Percentiles rank a stretch among this genome's conserved stretches.
phyloP scores from a whole-genome alignment of 192 early-diverging fungal genomes.

The Neocallimastix lanati region DNA sequence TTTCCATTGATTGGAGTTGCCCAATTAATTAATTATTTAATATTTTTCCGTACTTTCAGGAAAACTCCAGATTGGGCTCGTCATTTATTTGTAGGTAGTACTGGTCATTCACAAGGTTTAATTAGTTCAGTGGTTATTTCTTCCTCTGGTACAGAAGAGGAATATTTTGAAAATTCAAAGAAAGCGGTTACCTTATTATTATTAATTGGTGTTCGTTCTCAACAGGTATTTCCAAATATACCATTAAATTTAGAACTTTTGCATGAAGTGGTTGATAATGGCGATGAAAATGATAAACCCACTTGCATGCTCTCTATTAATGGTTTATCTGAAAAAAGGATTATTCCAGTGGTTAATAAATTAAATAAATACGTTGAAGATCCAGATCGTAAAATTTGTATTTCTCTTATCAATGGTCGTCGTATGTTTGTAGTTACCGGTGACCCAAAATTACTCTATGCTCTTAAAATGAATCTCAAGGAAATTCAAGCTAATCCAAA shows the following conservation, averaged over 20 bases:
- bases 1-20: constrained; percentile 79
- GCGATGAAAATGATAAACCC: constrained; percentile 57
- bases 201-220: constrained; percentile 62
- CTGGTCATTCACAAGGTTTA: constrained; percentile 84
- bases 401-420: constrained; percentile 80
- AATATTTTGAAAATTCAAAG: constrained; percentile 51
- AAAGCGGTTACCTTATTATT: constrained; percentile 66
- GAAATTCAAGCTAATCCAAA: constrained; percentile 73
- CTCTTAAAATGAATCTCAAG: constrained; percentile 72
- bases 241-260: constrained; percentile 69
- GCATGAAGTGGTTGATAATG: constrained; percentile 67
- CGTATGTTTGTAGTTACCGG: constrained; percentile 77
- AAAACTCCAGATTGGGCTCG: too few relatives aligned
- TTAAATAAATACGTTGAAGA: constrained; percentile 62
- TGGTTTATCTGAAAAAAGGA: constrained; percentile 42
- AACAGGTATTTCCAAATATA: constrained; percentile 56
- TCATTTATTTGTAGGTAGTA: constrained; percentile 19
- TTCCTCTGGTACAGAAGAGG: constrained; percentile 50
- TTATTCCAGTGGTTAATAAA: constrained; percentile 70
- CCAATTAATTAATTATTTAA: constrained; percentile 66
- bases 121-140: constrained; percentile 68
- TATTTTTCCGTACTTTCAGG: background rate
- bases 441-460: constrained; percentile 74
- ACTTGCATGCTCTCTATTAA: constrained; percentile 81
- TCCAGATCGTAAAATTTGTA: constrained; percentile 55